Base-by-base conservation (phyloP, 148 eudicot genomes). In the Spergularia bocconei region DNA sequence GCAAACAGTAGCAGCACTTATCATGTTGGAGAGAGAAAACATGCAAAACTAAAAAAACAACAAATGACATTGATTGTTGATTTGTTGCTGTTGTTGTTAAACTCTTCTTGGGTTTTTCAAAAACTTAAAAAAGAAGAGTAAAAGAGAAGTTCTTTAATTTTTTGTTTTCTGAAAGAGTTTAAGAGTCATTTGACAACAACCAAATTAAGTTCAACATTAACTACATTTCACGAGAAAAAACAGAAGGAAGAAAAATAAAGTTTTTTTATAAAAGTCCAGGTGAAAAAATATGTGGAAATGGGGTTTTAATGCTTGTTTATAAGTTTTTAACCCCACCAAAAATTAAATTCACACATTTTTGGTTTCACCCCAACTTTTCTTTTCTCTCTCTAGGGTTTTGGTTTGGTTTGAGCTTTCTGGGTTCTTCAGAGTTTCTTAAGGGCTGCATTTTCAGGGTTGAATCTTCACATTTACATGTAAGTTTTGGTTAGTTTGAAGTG, bases 201-300 rank as follows among this genome's bases (percentile, higher is more conserved):
- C 33, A 29, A 29, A 29, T 29, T 29, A 29, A 29, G 33, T 7
- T n/a, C 33, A 47, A 67, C 70, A 67, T 68, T 48, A 68, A 68
- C 72, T 53, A 52, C 64, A 12, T 57, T 71, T 76, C 79, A 80
- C 79, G 79, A 80, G 79, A 51, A 71, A 58, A 38, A 70, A 74
- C 36, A 56, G 9, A 52, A 38, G 29, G 60, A 36, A 41, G 20
- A 69, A 17, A 23, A 14, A 57, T 16, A n/a, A 57, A 39, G 21
- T 17, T 58, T 36, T 20, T 59, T 23, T 44, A 0, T 5, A 44
- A 64, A 78, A 58, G 6, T 33, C 19, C 36, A 29, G 36, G 25
- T 2, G 39, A 23, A 36, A 53, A 56, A 63, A 70, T 50, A n/a
- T 29, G 72, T 20, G 74, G 16, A 64, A 64, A 48, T 56, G 79